Conservation (phyloP, 225 moss, liverwort and hornwort species). For the Pseudoscleropodium purum region DNA sequence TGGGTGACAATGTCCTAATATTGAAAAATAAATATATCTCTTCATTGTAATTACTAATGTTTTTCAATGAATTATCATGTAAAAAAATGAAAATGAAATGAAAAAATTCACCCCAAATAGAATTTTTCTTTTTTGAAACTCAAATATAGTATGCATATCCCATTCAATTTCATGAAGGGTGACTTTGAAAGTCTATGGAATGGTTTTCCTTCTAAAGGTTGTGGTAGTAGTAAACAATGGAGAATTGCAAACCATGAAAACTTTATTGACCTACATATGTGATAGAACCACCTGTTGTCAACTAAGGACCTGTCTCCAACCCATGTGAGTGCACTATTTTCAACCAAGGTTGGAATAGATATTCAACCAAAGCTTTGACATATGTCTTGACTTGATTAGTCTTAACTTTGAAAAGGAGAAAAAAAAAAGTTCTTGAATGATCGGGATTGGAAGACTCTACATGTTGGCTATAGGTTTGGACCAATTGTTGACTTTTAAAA, state of each 20-base stretch:
- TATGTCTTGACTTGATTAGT: too few species aligned
- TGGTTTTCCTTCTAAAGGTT: accelerated
- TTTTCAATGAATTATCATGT: not conserved
- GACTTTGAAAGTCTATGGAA: not conserved
- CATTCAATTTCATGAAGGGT: not conserved
- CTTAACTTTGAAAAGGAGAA: too few species aligned
- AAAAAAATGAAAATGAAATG: not conserved
- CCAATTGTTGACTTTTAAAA: too few species aligned
- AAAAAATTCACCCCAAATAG: not conserved
- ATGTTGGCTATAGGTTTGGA: too few species aligned
- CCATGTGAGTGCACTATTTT: too few species aligned
- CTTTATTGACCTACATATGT: not conserved
- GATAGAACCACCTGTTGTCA: too few species aligned
- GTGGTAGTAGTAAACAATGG: accelerated
- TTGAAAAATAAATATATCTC: not conserved
- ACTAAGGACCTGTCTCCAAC: too few species aligned
- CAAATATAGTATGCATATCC: not conserved
- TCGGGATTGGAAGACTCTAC: too few species aligned
- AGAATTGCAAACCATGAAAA: not conserved
- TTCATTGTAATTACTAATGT: too few species aligned
- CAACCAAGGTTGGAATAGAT: too few species aligned
- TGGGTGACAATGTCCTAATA: accelerated
- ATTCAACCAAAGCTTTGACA: too few species aligned
- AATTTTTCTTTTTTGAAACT: not conserved
- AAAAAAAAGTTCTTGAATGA: too few species aligned